A percentile compares a stretch with the other conserved stretches of the same genome.
Conservation (phyloP, 805 yeast genomes). For the Lipomyces anomalus region DNA sequence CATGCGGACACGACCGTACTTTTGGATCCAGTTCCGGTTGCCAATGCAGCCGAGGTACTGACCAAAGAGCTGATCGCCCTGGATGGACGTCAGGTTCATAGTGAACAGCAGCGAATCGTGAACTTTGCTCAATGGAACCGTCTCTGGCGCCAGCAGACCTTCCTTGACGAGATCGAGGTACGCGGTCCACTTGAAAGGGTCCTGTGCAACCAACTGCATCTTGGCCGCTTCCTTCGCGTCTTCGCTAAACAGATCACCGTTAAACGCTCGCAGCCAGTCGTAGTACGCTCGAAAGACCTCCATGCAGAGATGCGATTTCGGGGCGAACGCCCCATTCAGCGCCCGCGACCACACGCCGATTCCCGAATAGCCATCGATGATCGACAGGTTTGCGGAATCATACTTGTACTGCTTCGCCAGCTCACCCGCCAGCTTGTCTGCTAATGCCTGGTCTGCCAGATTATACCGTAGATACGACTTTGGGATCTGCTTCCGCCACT, state of each 20-base stretch:
- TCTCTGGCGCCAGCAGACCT: conserved; percentile 40
- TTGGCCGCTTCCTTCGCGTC: no score
- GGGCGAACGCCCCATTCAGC: conserved; percentile 55
- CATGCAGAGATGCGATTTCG: conserved; percentile 57
- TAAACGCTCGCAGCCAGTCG: conserved; percentile 18
- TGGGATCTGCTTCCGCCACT: not conserved
- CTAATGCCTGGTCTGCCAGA: not conserved
- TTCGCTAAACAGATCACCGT: conserved; percentile 7
- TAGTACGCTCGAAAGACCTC: conserved; percentile 43
- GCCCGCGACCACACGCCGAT: conserved; percentile 56
- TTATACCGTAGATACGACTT: not conserved
- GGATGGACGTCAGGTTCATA: conserved; percentile 52
- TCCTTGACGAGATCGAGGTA: conserved; percentile 44
- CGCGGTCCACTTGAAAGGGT: conserved; percentile 67
- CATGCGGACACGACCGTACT: conserved; percentile 69
- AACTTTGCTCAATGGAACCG: conserved; percentile 37
- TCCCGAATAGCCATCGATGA: conserved; percentile 58
- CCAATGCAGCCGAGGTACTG: conserved; percentile 71
- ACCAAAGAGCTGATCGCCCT: conserved; percentile 63
- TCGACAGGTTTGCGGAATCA: conserved; percentile 35
- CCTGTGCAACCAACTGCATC: conserved; percentile 35
- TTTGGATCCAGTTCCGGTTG: conserved; percentile 66
- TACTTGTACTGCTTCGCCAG: not conserved
- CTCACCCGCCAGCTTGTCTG: not conserved
- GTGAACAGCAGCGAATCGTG: conserved; percentile 52